Evolutionary conservation across 805 yeast species (phyloP).

Genomic region (Ogataea naganishii): DNA sequence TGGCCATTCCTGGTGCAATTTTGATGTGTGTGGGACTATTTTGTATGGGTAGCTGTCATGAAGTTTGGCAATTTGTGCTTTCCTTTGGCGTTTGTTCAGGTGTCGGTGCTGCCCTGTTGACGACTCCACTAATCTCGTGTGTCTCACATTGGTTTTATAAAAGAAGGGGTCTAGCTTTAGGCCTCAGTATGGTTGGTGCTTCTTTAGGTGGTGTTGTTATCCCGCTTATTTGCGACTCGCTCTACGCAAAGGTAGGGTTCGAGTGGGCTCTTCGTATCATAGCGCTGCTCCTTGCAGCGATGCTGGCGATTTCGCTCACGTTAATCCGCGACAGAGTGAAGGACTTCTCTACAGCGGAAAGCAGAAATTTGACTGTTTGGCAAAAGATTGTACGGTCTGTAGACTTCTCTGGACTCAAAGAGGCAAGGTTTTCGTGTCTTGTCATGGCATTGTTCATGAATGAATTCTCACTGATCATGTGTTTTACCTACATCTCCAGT

Average conservation of each 20-base stretch:
- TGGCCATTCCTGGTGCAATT: constrained; percentile 23
- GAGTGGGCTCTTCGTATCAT: constrained; percentile 43
- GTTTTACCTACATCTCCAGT: constrained; percentile 39
- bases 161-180: constrained; percentile 43
- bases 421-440: constrained; percentile 29
- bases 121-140: constrained; percentile 44
- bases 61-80: constrained; percentile 34
- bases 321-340: constrained; percentile 30
- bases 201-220: constrained; percentile 38
- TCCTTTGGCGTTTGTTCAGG: constrained; percentile 36
- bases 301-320: constrained; percentile 22
- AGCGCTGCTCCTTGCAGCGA: constrained; percentile 31
- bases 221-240: constrained; percentile 35
- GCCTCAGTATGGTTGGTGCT: constrained; percentile 43
- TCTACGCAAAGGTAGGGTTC: constrained; percentile 36
- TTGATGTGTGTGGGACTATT: constrained; percentile 23
- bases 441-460: constrained; percentile 33
- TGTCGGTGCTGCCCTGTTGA: constrained; percentile 39
- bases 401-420: constrained; percentile 27
- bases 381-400: constrained; percentile 20
- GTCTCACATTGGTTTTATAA: constrained; percentile 48
- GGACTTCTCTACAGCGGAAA: constrained; percentile 9
- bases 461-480: constrained; percentile 34
- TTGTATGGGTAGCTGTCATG: constrained; percentile 26
- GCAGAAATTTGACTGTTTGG: constrained; percentile 11